Evolutionary conservation across 1,284 basidiomycete species (phyloP).

Genomic region (Microbotryum intermedium): DNA sequence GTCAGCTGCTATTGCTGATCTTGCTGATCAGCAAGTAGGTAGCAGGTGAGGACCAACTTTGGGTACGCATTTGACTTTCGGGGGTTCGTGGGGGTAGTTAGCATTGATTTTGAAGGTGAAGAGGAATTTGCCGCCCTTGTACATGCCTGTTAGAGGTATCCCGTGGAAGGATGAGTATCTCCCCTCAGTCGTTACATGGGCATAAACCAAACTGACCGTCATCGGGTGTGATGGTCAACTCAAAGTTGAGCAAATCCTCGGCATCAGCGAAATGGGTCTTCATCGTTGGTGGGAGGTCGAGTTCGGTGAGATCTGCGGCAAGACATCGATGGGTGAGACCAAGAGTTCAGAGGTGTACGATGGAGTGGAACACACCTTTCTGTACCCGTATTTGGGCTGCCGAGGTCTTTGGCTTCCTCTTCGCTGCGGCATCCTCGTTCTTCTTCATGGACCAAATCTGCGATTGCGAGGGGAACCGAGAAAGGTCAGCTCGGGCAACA

Average conservation of each 20-base stretch:
- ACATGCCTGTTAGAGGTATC: conserved; percentile 64
- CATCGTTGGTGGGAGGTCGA: conserved; percentile 94
- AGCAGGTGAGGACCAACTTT: conserved; percentile 51
- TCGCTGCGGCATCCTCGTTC: conserved; percentile 83
- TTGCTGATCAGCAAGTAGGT: neutral
- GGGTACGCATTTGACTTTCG: conserved; percentile 95
- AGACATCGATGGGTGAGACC: neutral
- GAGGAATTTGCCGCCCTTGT: conserved; percentile 84
- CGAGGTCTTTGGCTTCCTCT: conserved; percentile 93
- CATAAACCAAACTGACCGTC: conserved; percentile 60
- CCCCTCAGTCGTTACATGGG: neutral
- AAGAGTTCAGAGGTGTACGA: neutral
- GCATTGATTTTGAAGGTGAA: conserved; percentile 94
- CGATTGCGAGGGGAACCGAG: neutral
- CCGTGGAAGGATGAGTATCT: too few species aligned
- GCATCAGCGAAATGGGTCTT: conserved; percentile 87
- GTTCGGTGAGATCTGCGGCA: conserved; percentile 78
- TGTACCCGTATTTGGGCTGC: conserved; percentile 96
- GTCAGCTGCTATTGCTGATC: neutral
- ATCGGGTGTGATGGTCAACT: conserved; percentile 87
- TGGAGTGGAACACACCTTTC: conserved; percentile 63
- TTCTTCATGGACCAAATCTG: conserved; percentile 99
- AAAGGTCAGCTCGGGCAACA: neutral
- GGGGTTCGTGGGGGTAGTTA: conserved; percentile 98
- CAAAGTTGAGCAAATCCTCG: conserved; percentile 89